Evolutionary conservation across 371 early-diverging fungal species (phyloP).

Genomic region (Mortierella sp.): DNA sequence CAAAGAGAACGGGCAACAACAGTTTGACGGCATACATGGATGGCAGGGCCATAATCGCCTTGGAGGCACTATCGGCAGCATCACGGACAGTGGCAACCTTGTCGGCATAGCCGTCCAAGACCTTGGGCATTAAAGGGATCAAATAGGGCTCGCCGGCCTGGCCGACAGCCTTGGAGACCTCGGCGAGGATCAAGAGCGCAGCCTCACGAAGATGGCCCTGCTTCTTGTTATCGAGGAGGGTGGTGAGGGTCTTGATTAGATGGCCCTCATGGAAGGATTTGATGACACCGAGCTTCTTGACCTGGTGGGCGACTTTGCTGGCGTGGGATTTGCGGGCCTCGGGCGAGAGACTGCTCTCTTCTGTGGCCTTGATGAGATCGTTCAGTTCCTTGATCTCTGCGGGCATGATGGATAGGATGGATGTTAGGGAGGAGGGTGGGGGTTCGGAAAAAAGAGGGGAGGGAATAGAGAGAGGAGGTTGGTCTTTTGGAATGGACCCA

Average conservation of each 20-base stretch:
- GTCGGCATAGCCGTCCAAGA: constrained; percentile 64
- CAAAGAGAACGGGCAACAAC: constrained; percentile 65
- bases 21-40: constrained; percentile 57
- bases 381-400: constrained; percentile 27
- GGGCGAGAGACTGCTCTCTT: constrained; percentile 8
- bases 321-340: constrained; percentile 29
- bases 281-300: constrained; percentile 29
- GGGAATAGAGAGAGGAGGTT: neutral
- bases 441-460: neutral
- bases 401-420: constrained; percentile 7
- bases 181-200: constrained; percentile 62
- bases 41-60: constrained; percentile 55
- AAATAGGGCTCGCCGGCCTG: constrained; percentile 66
- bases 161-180: constrained; percentile 60
- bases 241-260: constrained; percentile 24
- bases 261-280: constrained; percentile 29
- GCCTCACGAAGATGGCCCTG: constrained; percentile 64
- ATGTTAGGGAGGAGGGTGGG: neutral
- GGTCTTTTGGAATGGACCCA: neutral
- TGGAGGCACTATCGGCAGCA: constrained; percentile 63
- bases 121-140: constrained; percentile 59
- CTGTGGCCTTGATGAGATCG: constrained; percentile 33
- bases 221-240: constrained; percentile 61
- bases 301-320: constrained; percentile 23
- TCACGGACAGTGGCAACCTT: constrained; percentile 64